Conservation (phyloP, 345 rosid genomes). For the Gossypium anomalum region DNA sequence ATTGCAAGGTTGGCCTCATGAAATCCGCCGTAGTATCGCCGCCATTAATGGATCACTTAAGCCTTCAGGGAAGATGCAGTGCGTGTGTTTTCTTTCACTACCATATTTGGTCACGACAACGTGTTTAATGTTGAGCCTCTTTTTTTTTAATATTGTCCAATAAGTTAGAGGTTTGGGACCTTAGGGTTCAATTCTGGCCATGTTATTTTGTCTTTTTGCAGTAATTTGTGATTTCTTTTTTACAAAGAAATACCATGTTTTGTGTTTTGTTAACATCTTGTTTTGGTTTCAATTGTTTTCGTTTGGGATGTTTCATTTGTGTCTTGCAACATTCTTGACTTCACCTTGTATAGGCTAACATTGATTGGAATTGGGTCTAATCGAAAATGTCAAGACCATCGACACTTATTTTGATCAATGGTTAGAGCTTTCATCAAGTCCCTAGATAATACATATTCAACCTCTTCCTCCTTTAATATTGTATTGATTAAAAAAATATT, state of each 20-base stretch:
- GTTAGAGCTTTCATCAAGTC: too few relatives aligned
- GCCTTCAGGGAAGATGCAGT: slow-evolving; percentile 4
- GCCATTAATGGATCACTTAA: not conserved
- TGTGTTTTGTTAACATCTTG: not conserved
- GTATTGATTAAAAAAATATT: too few relatives aligned
- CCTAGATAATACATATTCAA: too few relatives aligned
- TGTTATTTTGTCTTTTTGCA: not conserved
- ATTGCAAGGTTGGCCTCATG: slow-evolving; percentile 64
- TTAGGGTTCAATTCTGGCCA: not conserved
- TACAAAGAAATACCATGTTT: not conserved
- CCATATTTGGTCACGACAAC: not conserved
- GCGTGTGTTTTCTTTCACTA: not conserved
- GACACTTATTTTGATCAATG: too few relatives aligned
- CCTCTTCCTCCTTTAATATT: too few relatives aligned
- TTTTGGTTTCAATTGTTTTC: too few relatives aligned
- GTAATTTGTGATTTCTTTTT: not conserved
- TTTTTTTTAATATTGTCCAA: not conserved
- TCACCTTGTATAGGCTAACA: too few relatives aligned
- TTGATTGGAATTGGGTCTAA: not conserved
- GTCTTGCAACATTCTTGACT: too few relatives aligned
- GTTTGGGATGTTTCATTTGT: too few relatives aligned
- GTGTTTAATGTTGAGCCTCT: not conserved
- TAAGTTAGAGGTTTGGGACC: not conserved
- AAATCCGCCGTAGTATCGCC: slow-evolving; percentile 52
- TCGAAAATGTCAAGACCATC: too few relatives aligned